A percentile compares a stretch with the other conserved stretches of the same genome.
Evolutionary conservation across 495 filamentous ascomycete species (phyloP).

Genomic region (Neurospora sp.): DNA sequence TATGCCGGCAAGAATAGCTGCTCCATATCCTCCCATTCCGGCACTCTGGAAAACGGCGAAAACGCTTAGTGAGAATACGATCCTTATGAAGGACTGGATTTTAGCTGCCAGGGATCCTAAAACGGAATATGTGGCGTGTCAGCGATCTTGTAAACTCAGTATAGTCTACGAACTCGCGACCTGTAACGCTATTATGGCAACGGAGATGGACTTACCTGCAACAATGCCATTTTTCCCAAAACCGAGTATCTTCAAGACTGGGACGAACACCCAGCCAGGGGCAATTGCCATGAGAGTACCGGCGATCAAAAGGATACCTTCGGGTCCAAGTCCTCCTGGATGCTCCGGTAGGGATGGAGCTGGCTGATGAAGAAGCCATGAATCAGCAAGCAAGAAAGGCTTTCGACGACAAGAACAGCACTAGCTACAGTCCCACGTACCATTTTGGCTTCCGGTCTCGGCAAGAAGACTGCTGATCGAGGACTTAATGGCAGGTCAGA

Average conservation of each 20-base stretch:
- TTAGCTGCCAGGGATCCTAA: not conserved
- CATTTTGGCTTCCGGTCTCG: not conserved
- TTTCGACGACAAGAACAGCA: not conserved
- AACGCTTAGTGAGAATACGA: not conserved
- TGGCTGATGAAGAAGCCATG: not conserved
- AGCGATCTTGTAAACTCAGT: not conserved
- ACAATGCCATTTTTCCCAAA: not conserved
- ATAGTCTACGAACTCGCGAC: not conserved
- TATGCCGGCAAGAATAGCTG: not conserved
- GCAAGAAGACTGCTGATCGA: not conserved
- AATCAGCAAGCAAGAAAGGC: not conserved
- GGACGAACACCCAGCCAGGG: not conserved
- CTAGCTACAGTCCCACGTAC: not conserved
- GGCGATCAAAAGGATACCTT: not conserved
- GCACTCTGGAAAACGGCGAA: not conserved
- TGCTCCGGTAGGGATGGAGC: not conserved
- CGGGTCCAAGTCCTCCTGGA: not conserved
- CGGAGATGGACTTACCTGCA: not conserved
- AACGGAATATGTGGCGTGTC: not conserved
- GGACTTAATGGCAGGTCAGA: not conserved
- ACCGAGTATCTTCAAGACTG: not conserved
- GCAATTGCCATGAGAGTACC: not conserved
- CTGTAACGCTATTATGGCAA: not conserved
- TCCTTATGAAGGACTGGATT: not conserved
- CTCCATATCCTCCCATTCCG: not conserved